phyloP scores from a whole-genome alignment of 2,329 filamentous ascomycete species.

The Alternaria tenuissima region DNA sequence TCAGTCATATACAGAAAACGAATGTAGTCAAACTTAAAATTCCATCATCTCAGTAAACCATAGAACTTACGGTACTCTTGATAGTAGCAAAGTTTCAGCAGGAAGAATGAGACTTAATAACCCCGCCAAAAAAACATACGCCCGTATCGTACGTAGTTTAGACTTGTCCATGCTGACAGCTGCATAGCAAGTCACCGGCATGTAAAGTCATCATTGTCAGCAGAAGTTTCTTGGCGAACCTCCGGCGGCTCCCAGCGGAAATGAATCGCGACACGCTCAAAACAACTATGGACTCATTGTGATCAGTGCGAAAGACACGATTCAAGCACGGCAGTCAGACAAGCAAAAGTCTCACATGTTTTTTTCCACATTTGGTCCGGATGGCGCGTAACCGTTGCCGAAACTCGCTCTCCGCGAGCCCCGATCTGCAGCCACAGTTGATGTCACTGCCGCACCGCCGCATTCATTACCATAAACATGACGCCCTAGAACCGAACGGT shows the following conservation, averaged over 20 bases:
- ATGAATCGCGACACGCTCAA: conserved; percentile 3
- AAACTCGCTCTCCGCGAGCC: conserved; percentile 24
- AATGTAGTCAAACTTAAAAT: not conserved
- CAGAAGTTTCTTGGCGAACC: conserved; percentile 15
- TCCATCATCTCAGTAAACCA: not conserved
- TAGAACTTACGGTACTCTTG: not conserved
- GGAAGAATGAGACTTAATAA: not conserved
- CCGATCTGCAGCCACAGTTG: conserved; percentile 28
- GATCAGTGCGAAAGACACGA: conserved; percentile 18
- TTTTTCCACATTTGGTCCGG: conserved; percentile 29
- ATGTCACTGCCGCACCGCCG: conserved; percentile 41
- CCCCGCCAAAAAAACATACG: not conserved
- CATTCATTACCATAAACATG: conserved; percentile 31
- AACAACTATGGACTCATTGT: conserved; percentile 14
- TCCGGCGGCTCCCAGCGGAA: conserved; percentile 34
- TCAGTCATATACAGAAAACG: not conserved
- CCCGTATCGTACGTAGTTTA: not conserved
- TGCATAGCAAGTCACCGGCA: not conserved
- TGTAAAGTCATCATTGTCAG: conserved; percentile 1
- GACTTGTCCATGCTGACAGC: not conserved
- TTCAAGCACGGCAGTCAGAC: conserved; percentile 6
- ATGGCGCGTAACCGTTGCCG: conserved; percentile 16
- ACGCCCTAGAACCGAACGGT: conserved; percentile 30
- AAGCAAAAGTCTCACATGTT: conserved; percentile 4
- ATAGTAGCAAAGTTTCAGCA: not conserved